phyloP scores from a whole-genome alignment of 2,329 filamentous ascomycete genomes.

The Paecilomyces variotii region DNA sequence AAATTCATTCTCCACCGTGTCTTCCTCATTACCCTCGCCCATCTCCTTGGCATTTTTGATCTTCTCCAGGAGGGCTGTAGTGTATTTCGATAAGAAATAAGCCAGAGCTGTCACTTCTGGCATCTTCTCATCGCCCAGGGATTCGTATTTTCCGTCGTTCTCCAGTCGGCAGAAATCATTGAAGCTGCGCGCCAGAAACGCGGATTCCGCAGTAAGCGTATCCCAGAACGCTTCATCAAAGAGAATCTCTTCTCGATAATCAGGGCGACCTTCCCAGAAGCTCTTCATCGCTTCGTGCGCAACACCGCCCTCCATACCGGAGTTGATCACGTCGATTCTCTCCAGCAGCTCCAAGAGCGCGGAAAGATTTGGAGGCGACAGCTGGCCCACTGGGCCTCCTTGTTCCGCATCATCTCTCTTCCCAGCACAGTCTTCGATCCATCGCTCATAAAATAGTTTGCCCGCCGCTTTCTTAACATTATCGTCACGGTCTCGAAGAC shows the following conservation, averaged over 20 bases:
- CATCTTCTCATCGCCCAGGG: conserved; percentile 81
- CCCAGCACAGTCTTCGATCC: conserved; percentile 91
- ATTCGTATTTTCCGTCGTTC: conserved; percentile 64
- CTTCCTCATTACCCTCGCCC: conserved; percentile 65
- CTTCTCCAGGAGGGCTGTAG: conserved; percentile 43
- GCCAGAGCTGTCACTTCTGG: conserved; percentile 89
- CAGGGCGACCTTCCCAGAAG: conserved; percentile 86
- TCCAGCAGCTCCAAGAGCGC: conserved; percentile 84
- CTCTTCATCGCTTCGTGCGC: conserved; percentile 89
- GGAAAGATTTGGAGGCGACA: conserved; percentile 63
- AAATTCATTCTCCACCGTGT: conserved; percentile 85
- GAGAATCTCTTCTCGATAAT: conserved; percentile 39
- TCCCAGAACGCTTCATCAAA: conserved; percentile 42
- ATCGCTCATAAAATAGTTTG: conserved; percentile 84
- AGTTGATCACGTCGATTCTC: conserved; percentile 86
- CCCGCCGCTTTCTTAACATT: conserved; percentile 87
- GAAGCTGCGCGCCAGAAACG: conserved; percentile 85
- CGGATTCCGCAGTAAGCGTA: conserved; percentile 61
- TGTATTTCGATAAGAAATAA: conserved; percentile 75
- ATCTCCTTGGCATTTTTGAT: conserved; percentile 32
- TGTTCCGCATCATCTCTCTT: conserved; percentile 51
- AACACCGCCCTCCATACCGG: conserved; percentile 80
- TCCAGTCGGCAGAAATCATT: conserved; percentile 83
- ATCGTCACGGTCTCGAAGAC: conserved; percentile 86
- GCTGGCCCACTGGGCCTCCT: conserved; percentile 35